A percentile compares a stretch with the other conserved stretches of the same genome.
Evolutionary conservation across 2,329 filamentous ascomycete species (phyloP).

Genomic region (Fonsecaea multimorphosa): DNA sequence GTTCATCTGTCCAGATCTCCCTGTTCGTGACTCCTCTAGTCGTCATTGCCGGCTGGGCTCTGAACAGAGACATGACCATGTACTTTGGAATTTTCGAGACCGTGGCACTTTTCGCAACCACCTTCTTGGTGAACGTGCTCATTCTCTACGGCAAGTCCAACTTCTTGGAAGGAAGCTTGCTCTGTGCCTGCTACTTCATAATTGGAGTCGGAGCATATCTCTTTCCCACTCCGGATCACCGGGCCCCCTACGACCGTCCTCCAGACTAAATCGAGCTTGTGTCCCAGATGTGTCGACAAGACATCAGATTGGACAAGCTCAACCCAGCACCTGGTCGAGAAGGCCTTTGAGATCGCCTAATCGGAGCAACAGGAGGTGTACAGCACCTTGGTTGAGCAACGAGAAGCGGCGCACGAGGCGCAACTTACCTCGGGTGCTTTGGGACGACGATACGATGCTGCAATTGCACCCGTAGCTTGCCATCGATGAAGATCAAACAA

Average conservation of each 20-base stretch:
- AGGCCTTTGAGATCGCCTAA: not conserved
- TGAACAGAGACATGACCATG: constrained; percentile 73
- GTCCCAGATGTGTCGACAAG: not conserved
- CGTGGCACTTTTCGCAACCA: constrained; percentile 75
- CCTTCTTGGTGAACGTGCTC: constrained; percentile 72
- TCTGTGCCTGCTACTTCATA: constrained; percentile 66
- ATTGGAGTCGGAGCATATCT: constrained; percentile 51
- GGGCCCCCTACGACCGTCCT: not conserved
- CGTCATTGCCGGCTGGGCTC: constrained; percentile 79
- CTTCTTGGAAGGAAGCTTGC: constrained; percentile 66
- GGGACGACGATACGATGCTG: not conserved
- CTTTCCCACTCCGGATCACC: constrained; percentile 15
- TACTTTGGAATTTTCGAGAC: constrained; percentile 82
- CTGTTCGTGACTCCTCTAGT: constrained; percentile 79
- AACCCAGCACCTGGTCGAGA: not conserved
- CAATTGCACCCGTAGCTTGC: not conserved
- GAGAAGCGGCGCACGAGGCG: not conserved
- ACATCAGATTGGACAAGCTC: not conserved
- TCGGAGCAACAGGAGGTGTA: not conserved
- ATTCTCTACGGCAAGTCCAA: constrained; percentile 64
- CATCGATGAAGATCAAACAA: not conserved
- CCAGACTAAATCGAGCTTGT: not conserved
- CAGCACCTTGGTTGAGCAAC: not conserved
- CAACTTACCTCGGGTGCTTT: not conserved
- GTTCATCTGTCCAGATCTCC: constrained; percentile 81